Percentiles rank a stretch among this genome's conserved stretches.
These are phyloP conservation scores for Aspergillus pseudonomiae DNA, from an alignment of 2,329 filamentous ascomycete species.

Conservation along the genomic window DNA sequence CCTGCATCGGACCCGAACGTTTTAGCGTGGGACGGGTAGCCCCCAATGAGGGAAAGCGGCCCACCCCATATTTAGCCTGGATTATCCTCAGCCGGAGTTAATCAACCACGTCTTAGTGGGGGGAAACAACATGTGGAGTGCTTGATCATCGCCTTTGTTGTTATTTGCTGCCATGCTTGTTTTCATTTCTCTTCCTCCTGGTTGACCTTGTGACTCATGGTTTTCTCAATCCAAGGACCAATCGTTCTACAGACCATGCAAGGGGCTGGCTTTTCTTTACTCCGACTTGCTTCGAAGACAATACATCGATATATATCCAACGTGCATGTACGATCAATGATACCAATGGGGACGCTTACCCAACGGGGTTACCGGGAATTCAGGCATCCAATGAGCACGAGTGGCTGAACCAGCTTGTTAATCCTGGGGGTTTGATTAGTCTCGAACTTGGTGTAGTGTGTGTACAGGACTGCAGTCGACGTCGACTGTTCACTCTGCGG, in stretches of 20 bases:
- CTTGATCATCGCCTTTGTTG: neutral
- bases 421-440: neutral
- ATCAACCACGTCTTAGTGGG: neutral
- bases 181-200: neutral
- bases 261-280: neutral
- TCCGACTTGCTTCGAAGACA: neutral
- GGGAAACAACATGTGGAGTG: neutral
- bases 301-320: neutral
- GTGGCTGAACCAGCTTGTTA: neutral
- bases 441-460: neutral
- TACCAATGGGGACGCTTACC: neutral
- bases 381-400: neutral
- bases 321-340: neutral
- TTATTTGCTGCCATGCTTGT: neutral
- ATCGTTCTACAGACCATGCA: neutral
- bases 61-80: neutral
- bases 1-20: neutral
- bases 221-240: neutral
- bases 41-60: neutral
- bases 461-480: neutral
- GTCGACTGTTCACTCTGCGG: neutral
- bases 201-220: neutral
- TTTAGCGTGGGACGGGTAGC: conserved; percentile 3
- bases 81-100: neutral
- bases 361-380: neutral